These are phyloP conservation scores for Ophiognomonia clavigignenti-juglandacearum DNA, from an alignment of 2,329 filamentous ascomycete species.

Conservation along the genomic window DNA sequence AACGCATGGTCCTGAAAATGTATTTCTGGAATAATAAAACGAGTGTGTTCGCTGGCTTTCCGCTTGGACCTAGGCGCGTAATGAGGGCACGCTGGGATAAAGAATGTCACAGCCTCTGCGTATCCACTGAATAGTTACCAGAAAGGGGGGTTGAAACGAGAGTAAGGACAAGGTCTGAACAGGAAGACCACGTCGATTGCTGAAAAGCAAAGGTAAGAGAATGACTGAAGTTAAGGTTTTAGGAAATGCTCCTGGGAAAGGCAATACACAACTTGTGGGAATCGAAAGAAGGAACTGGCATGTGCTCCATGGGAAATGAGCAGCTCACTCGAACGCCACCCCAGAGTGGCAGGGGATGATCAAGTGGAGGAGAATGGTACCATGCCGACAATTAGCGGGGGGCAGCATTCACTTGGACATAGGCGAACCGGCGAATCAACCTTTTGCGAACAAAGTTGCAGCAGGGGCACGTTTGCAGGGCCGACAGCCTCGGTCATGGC, in stretches of 20 bases:
- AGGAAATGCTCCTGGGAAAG: background rate
- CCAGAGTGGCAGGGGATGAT: conserved; percentile 6
- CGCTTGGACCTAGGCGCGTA: conserved; percentile 4
- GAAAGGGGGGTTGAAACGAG: conserved; percentile 10
- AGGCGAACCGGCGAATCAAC: background rate
- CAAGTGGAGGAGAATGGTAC: background rate
- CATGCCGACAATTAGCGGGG: background rate
- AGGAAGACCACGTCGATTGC: conserved; percentile 5
- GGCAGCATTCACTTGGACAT: too few relatives aligned
- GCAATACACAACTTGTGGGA: conserved; percentile 7
- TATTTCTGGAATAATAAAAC: background rate
- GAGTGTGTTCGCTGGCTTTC: background rate
- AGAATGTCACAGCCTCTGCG: background rate
- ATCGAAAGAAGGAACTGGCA: background rate
- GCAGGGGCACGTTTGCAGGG: too few relatives aligned
- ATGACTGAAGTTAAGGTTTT: conserved; percentile 4
- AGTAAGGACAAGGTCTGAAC: conserved; percentile 2
- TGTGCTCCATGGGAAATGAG: conserved; percentile 7
- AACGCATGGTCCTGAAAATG: conserved; percentile 9
- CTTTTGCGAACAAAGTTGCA: too few relatives aligned
- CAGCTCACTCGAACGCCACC: background rate
- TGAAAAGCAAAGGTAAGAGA: conserved; percentile 6
- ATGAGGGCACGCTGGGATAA: background rate
- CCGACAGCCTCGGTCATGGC: conserved; percentile 7
- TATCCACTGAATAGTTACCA: conserved; percentile 6